phyloP scores from a whole-genome alignment of 805 yeast species.

The Spathaspora gorwiae region DNA sequence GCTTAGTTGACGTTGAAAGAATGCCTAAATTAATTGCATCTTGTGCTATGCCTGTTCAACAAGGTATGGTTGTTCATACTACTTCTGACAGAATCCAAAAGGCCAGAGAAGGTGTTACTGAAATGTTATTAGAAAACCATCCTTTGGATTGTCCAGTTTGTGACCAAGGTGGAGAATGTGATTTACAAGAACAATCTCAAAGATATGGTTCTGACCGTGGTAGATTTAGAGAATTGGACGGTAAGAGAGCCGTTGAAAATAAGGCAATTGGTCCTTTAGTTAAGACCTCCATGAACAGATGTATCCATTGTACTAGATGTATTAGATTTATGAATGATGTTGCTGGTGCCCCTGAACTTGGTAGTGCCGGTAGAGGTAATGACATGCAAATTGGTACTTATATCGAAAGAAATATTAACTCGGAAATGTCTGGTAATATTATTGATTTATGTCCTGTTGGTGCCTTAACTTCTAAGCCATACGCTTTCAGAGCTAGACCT shows the following conservation, averaged over 20 bases:
- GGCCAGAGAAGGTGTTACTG: slow-evolving; percentile 88
- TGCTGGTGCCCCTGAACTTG: slow-evolving; percentile 90
- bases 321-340: slow-evolving; percentile 85
- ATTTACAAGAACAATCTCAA: slow-evolving; percentile 80
- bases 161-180: slow-evolving; percentile 95
- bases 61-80: slow-evolving; percentile 84
- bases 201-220: slow-evolving; percentile 86
- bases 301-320: slow-evolving; percentile 90
- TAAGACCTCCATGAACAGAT: slow-evolving; percentile 87
- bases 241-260: slow-evolving; percentile 87
- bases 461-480: slow-evolving; percentile 84
- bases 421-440: slow-evolving; percentile 83
- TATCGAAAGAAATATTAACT: slow-evolving; percentile 76
- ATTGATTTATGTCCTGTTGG: slow-evolving; percentile 90
- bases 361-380: slow-evolving; percentile 86
- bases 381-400: slow-evolving; percentile 91
- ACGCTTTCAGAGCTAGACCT: slow-evolving; percentile 88
- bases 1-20: slow-evolving; percentile 83
- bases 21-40: slow-evolving; percentile 89
- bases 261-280: slow-evolving; percentile 86
- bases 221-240: slow-evolving; percentile 72
- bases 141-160: slow-evolving; percentile 91
- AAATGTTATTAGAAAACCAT: slow-evolving; percentile 81
- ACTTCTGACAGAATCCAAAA: slow-evolving; percentile 71
- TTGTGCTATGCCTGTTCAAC: slow-evolving; percentile 88